Evolutionary conservation across 306 rosid genomes (phyloP), one percentile per base, ranked within the genome.

Genomic region (Vigna nakashimae): DNA sequence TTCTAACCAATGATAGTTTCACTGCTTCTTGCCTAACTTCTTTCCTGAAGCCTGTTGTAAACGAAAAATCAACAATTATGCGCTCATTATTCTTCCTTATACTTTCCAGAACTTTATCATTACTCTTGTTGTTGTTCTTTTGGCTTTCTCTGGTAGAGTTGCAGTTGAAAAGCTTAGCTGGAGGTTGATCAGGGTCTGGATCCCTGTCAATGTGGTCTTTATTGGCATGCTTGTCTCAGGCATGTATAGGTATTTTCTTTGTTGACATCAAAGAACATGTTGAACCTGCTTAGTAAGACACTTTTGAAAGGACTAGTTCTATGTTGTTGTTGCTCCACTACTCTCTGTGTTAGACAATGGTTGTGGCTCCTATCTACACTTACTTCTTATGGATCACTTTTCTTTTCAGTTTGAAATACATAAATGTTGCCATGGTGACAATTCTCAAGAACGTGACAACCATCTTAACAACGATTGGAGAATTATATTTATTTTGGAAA

Each of bases 381-480:
- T 71, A 69, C 80, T 34, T 59, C 55, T 65, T 63, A 32, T 52
- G 76, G 51, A 76, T 46, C 45, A 28, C 55, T 76, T 76, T 76
- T 43, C 32, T 59, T 86, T 81, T 74, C 97, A 92, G 95, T 92
- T 82, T 92, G 92, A 94, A 90, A 81, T 79, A 82, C 76, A 89
- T 90, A 77, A 94, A 92, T 78, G 87, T 94, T 55, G 98, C 97
- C 77, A 94, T 92, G 97, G 97, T 94, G 90, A 94, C 98, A 63
- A 83, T 92, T 86, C 89, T 94, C 87, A 94, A 94, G 91, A 92
- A 92, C 81, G 74, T 90, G 86, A 92, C 98, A 24, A 94, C 90
- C 80, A 89, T 90, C 76, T 20, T 92, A 67, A 90, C 98, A 20
- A 97, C 98, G 71, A 22, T 94, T 53, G 98, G 98, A 50, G 98